A percentile compares a stretch with the other conserved stretches of the same genome.
Evolutionary conservation across 202 grass and related monocot species (phyloP).

Genomic region (Carex arenaria): DNA sequence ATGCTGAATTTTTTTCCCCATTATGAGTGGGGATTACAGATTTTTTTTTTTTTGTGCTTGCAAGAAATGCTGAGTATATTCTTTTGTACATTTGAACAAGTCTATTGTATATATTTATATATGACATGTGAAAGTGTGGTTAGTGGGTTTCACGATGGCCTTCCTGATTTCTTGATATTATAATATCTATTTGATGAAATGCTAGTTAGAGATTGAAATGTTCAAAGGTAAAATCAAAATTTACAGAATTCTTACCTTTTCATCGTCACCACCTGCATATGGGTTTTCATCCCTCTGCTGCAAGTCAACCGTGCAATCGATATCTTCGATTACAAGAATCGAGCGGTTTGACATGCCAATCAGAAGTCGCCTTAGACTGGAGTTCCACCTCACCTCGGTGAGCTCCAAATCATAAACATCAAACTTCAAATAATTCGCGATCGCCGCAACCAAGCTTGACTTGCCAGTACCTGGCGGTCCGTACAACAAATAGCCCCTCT

Average conservation of each 20-base stretch:
- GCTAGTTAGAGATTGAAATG: background rate
- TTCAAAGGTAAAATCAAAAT: background rate
- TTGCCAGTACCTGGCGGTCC: constrained; percentile 85
- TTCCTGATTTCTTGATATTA: background rate
- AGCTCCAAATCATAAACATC: constrained; percentile 92
- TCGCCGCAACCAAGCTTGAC: constrained; percentile 83
- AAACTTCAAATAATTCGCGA: constrained; percentile 91
- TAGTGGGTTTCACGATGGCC: constrained; percentile 15
- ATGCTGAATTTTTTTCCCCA: background rate
- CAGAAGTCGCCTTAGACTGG: constrained; percentile 46
- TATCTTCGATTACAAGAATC: constrained; percentile 89
- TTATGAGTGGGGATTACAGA: background rate
- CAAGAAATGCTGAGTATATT: background rate
- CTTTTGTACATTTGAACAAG: constrained; percentile 14
- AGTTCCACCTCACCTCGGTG: constrained; percentile 60
- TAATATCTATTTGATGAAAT: background rate
- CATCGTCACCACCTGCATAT: constrained; percentile 4
- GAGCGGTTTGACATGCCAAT: constrained; percentile 71
- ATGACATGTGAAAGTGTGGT: background rate
- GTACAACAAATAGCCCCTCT: constrained; percentile 78
- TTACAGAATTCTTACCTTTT: constrained; percentile 6
- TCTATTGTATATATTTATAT: background rate
- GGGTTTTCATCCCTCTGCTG: constrained; percentile 48
- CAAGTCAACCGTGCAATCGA: constrained; percentile 73
- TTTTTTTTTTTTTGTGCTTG: background rate